Evolutionary conservation across 768 basidiomycete genomes (phyloP).

Genomic region (Suillus brevipes): DNA sequence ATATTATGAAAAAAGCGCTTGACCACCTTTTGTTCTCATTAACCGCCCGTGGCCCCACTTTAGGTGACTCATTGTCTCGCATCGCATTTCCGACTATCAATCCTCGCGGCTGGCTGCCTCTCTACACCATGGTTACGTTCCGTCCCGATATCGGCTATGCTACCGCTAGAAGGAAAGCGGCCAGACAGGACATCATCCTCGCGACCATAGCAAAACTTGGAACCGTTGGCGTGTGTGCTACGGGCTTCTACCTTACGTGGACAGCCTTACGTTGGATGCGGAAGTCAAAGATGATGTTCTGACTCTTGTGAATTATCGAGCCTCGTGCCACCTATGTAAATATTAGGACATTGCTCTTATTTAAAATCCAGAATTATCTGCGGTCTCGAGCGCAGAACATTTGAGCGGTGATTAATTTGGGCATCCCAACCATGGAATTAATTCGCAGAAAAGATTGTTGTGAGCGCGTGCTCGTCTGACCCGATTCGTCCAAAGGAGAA

Average conservation of each 20-base stretch:
- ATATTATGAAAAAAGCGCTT: slow-evolving; percentile 75
- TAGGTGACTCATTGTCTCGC: slow-evolving; percentile 47
- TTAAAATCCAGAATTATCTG: slow-evolving; percentile 22
- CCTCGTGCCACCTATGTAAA: slow-evolving; percentile 33
- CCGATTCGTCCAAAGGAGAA: slow-evolving; percentile 12
- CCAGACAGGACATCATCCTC: slow-evolving; percentile 67
- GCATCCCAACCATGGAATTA: slow-evolving; percentile 34
- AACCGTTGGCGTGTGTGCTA: slow-evolving; percentile 42
- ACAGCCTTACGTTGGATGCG: slow-evolving; percentile 24
- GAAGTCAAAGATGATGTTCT: slow-evolving; percentile 16
- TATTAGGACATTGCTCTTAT: slow-evolving; percentile 20
- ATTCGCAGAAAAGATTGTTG: slow-evolving; percentile 23
- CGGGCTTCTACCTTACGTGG: slow-evolving; percentile 38
- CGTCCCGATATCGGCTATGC: slow-evolving; percentile 93
- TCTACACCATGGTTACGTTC: slow-evolving; percentile 99
- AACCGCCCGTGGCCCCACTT: slow-evolving; percentile 48
- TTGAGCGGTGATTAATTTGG: slow-evolving; percentile 38
- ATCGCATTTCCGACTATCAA: slow-evolving; percentile 58
- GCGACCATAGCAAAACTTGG: slow-evolving; percentile 49
- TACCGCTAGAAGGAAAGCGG: slow-evolving; percentile 69
- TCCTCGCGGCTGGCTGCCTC: slow-evolving; percentile 82
- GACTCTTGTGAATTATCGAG: slow-evolving; percentile 32
- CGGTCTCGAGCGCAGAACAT: slow-evolving; percentile 21
- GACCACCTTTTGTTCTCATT: slow-evolving; percentile 74
- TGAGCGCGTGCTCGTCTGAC: slow-evolving; percentile 23